Evolutionary conservation across 2,329 filamentous ascomycete genomes (phyloP), one percentile per base, ranked within the genome.

Genomic region (Alternaria infectoria): DNA sequence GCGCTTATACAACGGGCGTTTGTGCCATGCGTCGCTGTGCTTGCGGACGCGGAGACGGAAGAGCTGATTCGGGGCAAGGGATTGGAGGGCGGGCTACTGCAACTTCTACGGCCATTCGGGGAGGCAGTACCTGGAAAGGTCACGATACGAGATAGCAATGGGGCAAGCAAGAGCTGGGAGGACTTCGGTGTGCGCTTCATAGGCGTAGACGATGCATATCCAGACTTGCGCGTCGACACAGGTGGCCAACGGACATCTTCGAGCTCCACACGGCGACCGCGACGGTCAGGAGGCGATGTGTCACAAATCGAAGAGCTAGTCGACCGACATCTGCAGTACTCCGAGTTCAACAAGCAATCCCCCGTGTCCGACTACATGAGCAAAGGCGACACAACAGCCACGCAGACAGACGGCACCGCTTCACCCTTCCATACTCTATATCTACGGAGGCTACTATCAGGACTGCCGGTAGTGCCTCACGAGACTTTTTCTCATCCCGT

Each of bases 401-500:
- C 60, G 5, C 65, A 63, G 11, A 56, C 69, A 44, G 75, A 77
- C n/a, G 73, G 70, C 54, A 70, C 72, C 15, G 74, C 90, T 1
- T 94, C 92, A 11, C 91, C 92, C 1, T 93, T 97, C 77, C 97
- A 97, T 80, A 88, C 90, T 36, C 82, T 97, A 8, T 98, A 97
- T 77, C 81, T 99, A 50, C 89, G 93, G 28, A 89, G 94, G 54
- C 79, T 99, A 43, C 83, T 99, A 9, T 97, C 93, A 1, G 90
- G 91, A 13, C 83, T 95, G 44, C 88, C 92, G 1, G 82, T 96
- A 47, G 88, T 90, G 4, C 89, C 93, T 0, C 93, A 97, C 72
- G 96, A 99, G 81, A 96, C 96, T 0, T 97, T 98, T 80, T 88
- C 91, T 6, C 96, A 99, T 77, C 96, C 96, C 0, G 95, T 98